phyloP scores from a whole-genome alignment of 345 rosid species.

The Lepidium sativum region DNA sequence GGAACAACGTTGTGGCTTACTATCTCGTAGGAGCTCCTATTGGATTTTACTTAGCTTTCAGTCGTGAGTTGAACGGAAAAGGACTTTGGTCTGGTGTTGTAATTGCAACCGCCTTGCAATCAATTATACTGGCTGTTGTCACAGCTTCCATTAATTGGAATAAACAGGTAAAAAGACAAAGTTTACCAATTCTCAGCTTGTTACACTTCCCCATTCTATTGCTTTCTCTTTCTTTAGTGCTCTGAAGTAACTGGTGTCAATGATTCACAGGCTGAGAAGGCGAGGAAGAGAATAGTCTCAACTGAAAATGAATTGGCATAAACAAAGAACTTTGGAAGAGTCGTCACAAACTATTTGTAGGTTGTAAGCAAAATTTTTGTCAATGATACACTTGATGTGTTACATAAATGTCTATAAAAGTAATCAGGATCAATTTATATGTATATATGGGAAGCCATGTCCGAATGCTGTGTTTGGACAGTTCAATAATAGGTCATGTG shows the following conservation, averaged over 20 bases:
- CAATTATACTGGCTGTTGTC: conserved; percentile 16
- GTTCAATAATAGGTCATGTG: not conserved
- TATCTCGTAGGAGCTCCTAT: conserved; percentile 33
- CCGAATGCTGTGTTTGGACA: too few species aligned
- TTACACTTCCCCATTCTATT: not conserved
- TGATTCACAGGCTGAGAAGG: conserved; percentile 20
- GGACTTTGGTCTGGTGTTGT: conserved; percentile 38
- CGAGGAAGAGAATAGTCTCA: conserved; percentile 11
- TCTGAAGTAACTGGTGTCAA: not conserved
- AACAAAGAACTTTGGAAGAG: not conserved
- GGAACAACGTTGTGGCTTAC: conserved; percentile 18
- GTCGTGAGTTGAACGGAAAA: conserved; percentile 13
- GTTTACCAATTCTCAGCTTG: too few species aligned
- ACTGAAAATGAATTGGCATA: not conserved
- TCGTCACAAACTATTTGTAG: too few species aligned
- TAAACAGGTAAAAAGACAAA: conserved; percentile 8
- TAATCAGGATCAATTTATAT: too few species aligned
- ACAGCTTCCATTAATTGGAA: conserved; percentile 32
- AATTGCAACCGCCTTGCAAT: conserved; percentile 29
- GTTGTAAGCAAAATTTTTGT: too few species aligned
- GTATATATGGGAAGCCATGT: too few species aligned
- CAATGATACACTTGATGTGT: too few species aligned
- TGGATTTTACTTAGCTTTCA: conserved; percentile 27
- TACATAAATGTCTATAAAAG: too few species aligned
- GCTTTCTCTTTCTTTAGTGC: not conserved